phyloP scores from a whole-genome alignment of 306 rosid genomes.

The Begonia loranthoides region DNA sequence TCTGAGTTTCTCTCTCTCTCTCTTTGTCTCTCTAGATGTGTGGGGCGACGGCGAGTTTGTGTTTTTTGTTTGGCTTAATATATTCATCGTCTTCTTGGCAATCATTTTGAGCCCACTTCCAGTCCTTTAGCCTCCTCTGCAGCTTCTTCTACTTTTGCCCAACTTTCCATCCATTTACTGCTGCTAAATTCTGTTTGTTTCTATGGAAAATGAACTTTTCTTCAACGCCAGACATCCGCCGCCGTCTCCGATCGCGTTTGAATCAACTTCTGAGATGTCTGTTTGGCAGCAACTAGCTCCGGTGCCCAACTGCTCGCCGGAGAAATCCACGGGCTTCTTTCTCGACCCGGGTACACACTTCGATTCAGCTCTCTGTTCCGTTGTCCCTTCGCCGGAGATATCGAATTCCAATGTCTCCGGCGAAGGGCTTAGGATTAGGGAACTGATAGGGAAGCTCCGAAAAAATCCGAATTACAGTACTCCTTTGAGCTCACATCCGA shows the following conservation, averaged over 20 bases:
- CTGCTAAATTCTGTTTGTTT: not conserved
- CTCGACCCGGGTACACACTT: slow-evolving; percentile 32
- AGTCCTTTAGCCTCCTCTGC: not conserved
- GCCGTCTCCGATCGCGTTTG: slow-evolving; percentile 21
- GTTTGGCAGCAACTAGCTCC: slow-evolving; percentile 36
- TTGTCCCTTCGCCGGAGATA: slow-evolving; percentile 55
- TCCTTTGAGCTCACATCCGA: slow-evolving; percentile 59
- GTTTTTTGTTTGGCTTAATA: slow-evolving; percentile 2
- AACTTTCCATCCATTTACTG: not conserved
- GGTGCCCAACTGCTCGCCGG: slow-evolving; percentile 25
- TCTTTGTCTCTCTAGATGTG: slow-evolving; percentile 3
- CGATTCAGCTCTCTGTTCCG: slow-evolving; percentile 63
- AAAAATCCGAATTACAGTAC: slow-evolving; percentile 45
- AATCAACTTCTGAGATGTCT: slow-evolving; percentile 25
- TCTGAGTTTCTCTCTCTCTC: slow-evolving; percentile 5
- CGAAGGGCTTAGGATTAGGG: slow-evolving; percentile 45
- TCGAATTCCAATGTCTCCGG: slow-evolving; percentile 45
- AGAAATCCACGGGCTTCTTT: slow-evolving; percentile 36
- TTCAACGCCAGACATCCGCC: slow-evolving; percentile 33
- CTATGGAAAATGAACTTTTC: slow-evolving; percentile 47
- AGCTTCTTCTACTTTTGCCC: not conserved
- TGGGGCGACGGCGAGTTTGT: not conserved
- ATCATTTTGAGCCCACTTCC: slow-evolving; percentile 1
- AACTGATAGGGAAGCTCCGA: slow-evolving; percentile 57
- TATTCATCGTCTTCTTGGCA: slow-evolving; percentile 11